Evolutionary conservation across 805 yeast genomes (phyloP), one percentile per base, ranked within the genome.

Genomic region (Candida nemodendra): DNA sequence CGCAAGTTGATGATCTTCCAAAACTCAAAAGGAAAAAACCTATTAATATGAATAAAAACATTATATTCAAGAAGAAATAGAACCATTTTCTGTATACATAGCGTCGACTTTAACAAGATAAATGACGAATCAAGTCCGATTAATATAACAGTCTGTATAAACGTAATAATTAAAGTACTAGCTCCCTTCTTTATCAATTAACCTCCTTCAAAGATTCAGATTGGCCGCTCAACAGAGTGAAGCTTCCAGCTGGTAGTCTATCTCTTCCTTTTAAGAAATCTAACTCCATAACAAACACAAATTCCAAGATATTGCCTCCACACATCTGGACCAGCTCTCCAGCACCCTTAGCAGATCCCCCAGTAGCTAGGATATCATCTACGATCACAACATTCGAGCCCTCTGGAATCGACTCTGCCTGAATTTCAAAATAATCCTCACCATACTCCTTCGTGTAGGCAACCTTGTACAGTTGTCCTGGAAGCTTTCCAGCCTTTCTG

Each of bases 331-430:
- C 84, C 48, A 93, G 74, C 57, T 87, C 83, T 42, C 95, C 97
- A 28, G 98, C 98, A 42, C 95, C 96, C 39, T 69, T 66, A 18
- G 99, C 99, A 52, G 95, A 84, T 27, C 99, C 99, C 46, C 98
- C 98, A 26, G 99, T 93, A 34, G 99, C 99, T 61, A 93, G 84
- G 55, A 93, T 89, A 59, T 93, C 99, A 65, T 93, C 99, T 26
- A 93, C 95, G 48, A 93, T 75, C 26, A 91, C 69, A 19, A 93
- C 93, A 41, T 75, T 84, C 32, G 95, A 76, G 26, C 91, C 95
- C 45, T 74, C 72, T 48, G 87, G 83, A 50, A 93, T 79, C 25
- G 91, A 79, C 39, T 76, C 90, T 47, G 73, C 70, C 70, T 93
- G 99, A 65, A 93, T 79, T 63, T 89, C 95, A 59, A 93, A 88